These are phyloP conservation scores for Chaetoceros muelleri DNA, from an alignment of 108 stramenopile species.

Conservation along the genomic window DNA sequence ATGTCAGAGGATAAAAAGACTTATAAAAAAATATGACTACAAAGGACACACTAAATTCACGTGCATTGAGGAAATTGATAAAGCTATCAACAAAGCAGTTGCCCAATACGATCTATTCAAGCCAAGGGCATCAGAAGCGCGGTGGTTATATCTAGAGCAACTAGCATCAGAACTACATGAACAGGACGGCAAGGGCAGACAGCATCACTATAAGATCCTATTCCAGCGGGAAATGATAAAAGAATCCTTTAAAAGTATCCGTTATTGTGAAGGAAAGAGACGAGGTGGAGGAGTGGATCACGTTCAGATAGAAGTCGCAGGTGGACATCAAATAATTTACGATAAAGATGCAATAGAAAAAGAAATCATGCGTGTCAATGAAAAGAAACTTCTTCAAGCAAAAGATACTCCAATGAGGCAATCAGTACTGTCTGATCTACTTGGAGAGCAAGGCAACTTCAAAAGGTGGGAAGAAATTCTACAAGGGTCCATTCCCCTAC, in stretches of 20 bases:
- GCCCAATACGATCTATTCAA: too few species aligned
- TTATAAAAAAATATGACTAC: neutral
- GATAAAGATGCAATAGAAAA: neutral
- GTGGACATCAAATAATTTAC: neutral
- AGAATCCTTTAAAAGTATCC: neutral
- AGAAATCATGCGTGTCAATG: neutral
- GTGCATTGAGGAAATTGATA: too few species aligned
- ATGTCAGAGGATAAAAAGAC: neutral
- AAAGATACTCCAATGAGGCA: neutral
- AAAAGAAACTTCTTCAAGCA: neutral
- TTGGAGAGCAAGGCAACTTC: neutral
- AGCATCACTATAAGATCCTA: too few species aligned
- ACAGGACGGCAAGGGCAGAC: too few species aligned
- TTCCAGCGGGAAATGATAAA: neutral
- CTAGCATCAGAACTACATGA: too few species aligned
- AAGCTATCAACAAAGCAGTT: too few species aligned
- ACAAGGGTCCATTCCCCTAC: neutral
- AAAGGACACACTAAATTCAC: too few species aligned
- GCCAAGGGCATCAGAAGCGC: too few species aligned
- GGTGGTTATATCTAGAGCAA: too few species aligned
- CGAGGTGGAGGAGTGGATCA: neutral
- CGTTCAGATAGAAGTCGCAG: neutral
- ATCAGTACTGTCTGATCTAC: conserved; percentile 1
- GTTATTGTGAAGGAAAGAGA: neutral
- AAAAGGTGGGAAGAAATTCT: neutral